Base-by-base conservation (phyloP, 2,329 filamentous ascomycete genomes). In the Colletotrichum tamarilloi region DNA sequence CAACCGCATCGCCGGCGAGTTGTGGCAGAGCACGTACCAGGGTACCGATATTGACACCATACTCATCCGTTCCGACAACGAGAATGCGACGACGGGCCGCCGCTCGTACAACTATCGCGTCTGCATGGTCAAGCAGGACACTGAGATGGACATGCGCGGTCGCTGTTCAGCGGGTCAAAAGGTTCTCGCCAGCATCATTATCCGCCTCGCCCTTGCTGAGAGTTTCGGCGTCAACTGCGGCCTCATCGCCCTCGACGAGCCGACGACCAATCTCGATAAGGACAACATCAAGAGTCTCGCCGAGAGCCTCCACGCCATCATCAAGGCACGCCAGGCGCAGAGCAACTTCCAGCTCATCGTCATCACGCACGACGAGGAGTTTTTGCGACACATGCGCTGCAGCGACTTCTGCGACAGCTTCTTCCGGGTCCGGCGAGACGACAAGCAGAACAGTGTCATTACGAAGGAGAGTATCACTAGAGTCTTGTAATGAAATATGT, bases 61-160 rank as follows among this genome's bases (percentile, higher is more conserved):
- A 80, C 89, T 97, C 79, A 98, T 99, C 84, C 93, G 94, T 53
- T 98, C 95, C 22, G 96, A 98, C 82, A 93, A 92, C 77, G 97
- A 98, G 81, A 72, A 67, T 32, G 91, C 89, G 59, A 87, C 87
- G 53, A 83, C 91, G 69, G 92, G 91, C 65, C 95, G 94, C 79
- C 92, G 94, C 78, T 94, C 88, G 75, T 98, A 98, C 88, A 98
- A 99, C 84, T 99, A 99, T 86, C 94, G 97, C 59, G 93, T 99
- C 6, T 95, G 94, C 83, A 99, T 99, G 97, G 92, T 98, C 77
- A 99, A 99, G 85, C 93, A 96, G 81, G 95, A 97, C 79, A 94
- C 94, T 0, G 97, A 99, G 83, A 98, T 99, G 95, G 97, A 99
- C 85, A 99, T 99, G 97, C 94, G 97, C 75, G 97, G 97, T 1